Conservation (phyloP, 805 yeast species). For the Candida incommunis region DNA sequence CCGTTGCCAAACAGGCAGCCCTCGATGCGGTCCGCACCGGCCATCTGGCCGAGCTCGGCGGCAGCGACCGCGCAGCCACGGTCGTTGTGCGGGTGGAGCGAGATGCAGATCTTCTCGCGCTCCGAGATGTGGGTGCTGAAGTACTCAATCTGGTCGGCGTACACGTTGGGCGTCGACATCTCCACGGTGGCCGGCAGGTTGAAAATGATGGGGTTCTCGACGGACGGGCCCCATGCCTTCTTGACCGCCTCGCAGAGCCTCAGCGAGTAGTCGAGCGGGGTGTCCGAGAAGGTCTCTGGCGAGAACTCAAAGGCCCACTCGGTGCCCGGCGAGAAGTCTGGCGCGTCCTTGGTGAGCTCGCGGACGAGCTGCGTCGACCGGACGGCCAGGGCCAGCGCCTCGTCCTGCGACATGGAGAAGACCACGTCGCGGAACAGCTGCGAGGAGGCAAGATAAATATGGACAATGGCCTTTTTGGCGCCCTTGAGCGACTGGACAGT, state of each 20-base stretch:
- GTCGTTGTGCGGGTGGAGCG: constrained; percentile 75
- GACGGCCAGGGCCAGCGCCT: constrained; percentile 47
- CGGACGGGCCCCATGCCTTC: constrained; percentile 58
- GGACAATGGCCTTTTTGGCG: constrained; percentile 63
- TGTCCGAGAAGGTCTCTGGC: constrained; percentile 68
- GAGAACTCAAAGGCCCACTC: constrained; percentile 67
- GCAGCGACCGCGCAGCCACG: constrained; percentile 88
- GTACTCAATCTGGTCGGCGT: constrained; percentile 75
- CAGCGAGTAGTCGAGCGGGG: constrained; percentile 48
- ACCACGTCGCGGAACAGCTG: constrained; percentile 62
- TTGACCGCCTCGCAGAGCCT: constrained; percentile 64
- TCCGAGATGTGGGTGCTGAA: constrained; percentile 46
- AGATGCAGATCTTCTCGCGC: constrained; percentile 58
- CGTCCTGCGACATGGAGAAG: constrained; percentile 43
- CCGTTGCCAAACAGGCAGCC: constrained; percentile 81
- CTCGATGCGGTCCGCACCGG: constrained; percentile 81
- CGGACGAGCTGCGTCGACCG: constrained; percentile 49
- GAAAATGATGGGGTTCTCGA: constrained; percentile 55
- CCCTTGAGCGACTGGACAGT: constrained; percentile 63
- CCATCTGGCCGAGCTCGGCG: constrained; percentile 66
- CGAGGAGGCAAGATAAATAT: constrained; percentile 63
- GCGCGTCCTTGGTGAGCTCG: constrained; percentile 47
- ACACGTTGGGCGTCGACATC: constrained; percentile 66
- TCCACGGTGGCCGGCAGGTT: constrained; percentile 80
- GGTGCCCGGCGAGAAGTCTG: constrained; percentile 27